Evolutionary conservation across 805 yeast genomes (phyloP).

Genomic region (Starmerella vitae): DNA sequence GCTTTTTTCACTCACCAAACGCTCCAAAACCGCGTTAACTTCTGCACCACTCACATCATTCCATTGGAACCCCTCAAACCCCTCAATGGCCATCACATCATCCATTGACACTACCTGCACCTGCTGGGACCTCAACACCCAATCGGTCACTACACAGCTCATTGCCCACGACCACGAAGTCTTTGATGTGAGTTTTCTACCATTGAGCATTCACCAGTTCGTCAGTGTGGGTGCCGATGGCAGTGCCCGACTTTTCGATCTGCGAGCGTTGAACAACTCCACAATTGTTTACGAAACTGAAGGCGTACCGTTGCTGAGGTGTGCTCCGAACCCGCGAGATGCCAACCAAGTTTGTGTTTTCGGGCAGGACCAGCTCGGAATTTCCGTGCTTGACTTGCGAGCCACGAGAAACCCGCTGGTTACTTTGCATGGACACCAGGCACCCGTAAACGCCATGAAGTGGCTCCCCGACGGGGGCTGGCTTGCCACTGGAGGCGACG

Average conservation of each 20-base stretch:
- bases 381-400: conserved; percentile 68
- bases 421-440: conserved; percentile 53
- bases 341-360: conserved; percentile 74
- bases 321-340: conserved; percentile 68
- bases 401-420: conserved; percentile 72
- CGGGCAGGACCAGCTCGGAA: conserved; percentile 51
- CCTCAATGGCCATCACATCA: conserved; percentile 61
- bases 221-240: conserved; percentile 95
- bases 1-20: conserved; percentile 32
- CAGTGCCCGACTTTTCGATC: conserved; percentile 79
- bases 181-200: conserved; percentile 74
- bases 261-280: conserved; percentile 78
- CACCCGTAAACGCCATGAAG: conserved; percentile 53
- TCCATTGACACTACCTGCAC: conserved; percentile 96
- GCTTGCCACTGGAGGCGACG: conserved; percentile 59
- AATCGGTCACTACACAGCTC: conserved; percentile 73
- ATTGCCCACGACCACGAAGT: conserved; percentile 96
- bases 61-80: conserved; percentile 75
- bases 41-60: conserved; percentile 82
- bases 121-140: conserved; percentile 70
- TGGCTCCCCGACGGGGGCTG: conserved; percentile 64
- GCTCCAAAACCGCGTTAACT: conserved; percentile 26
- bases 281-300: conserved; percentile 71
- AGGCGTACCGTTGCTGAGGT: conserved; percentile 52
- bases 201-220: conserved; percentile 54